Evolutionary conservation across 108 stramenopile species (phyloP).

Genomic region (Skeletonema menzelii): DNA sequence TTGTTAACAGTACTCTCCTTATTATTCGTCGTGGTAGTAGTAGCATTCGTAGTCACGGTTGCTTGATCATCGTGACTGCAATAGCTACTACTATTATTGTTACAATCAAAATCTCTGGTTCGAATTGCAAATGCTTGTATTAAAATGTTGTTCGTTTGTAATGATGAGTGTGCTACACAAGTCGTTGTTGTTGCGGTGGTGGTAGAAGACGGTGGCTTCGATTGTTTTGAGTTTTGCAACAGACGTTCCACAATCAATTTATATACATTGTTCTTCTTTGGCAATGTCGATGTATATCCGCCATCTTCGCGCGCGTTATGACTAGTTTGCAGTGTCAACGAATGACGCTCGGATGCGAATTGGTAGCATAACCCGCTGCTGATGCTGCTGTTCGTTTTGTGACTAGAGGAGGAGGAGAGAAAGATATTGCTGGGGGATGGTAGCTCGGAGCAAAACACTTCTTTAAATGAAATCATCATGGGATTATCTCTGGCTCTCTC

Average conservation of each 20-base stretch:
- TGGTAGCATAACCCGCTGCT: neutral
- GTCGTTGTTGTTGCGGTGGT: neutral
- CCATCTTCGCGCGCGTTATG: neutral
- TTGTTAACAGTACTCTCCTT: no score
- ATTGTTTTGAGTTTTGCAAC: neutral
- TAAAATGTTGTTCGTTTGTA: neutral
- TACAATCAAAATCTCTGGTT: no score
- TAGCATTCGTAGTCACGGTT: no score
- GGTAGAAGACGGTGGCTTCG: neutral
- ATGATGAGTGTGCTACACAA: neutral
- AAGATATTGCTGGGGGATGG: constrained; percentile 29
- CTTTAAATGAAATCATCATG: constrained; percentile 4
- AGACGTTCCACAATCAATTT: neutral
- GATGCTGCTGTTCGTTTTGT: neutral
- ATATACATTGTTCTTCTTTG: neutral
- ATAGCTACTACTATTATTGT: no score
- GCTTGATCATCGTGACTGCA: no score
- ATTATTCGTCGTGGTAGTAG: no score
- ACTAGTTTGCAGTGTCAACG: constrained; percentile 1
- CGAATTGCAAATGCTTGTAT: neutral
- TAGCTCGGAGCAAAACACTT: constrained; percentile 32
- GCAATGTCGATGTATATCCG: neutral
- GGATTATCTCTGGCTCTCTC: no score
- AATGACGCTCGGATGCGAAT: constrained; percentile 34
- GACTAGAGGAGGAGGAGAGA: neutral